Evolutionary conservation across 1,139 yeast genomes (phyloP).

Genomic region (Diutina siamensis): DNA sequence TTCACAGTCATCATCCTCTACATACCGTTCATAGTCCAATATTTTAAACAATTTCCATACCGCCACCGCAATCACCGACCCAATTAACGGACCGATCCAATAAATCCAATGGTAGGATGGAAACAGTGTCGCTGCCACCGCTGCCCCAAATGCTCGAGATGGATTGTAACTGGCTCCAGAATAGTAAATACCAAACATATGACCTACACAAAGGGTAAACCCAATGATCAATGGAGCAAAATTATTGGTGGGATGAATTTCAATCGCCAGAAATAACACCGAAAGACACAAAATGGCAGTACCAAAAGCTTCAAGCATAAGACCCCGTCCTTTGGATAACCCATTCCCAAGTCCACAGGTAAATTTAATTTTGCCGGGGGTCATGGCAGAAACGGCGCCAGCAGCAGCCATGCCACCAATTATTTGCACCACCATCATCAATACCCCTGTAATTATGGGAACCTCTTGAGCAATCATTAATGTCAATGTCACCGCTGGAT

Average conservation of each 20-base stretch:
- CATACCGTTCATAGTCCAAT: conserved; percentile 40
- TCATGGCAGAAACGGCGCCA: conserved; percentile 78
- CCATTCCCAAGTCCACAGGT: conserved; percentile 67
- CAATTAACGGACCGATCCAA: conserved; percentile 80
- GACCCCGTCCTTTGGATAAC: conserved; percentile 61
- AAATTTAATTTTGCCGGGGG: conserved; percentile 70
- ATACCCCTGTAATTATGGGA: conserved; percentile 57
- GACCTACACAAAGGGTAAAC: conserved; percentile 69
- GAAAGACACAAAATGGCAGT: conserved; percentile 63
- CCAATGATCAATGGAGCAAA: conserved; percentile 84
- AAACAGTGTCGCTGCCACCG: conserved; percentile 55
- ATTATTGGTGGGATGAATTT: conserved; percentile 63
- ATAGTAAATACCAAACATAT: conserved; percentile 69
- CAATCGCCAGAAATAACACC: conserved; percentile 76
- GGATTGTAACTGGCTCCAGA: conserved; percentile 93
- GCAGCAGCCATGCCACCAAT: conserved; percentile 90
- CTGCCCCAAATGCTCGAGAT: conserved; percentile 82
- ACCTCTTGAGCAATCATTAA: conserved; percentile 62
- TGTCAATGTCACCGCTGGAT: conserved; percentile 79
- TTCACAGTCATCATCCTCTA: background rate
- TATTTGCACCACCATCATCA: conserved; percentile 59
- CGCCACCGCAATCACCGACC: conserved; percentile 53
- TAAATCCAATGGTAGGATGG: conserved; percentile 85
- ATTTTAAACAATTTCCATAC: conserved; percentile 58
- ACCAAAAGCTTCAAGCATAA: conserved; percentile 76